phyloP scores from a whole-genome alignment of 1,284 basidiomycete genomes.

The Heterobasidion irregulare region DNA sequence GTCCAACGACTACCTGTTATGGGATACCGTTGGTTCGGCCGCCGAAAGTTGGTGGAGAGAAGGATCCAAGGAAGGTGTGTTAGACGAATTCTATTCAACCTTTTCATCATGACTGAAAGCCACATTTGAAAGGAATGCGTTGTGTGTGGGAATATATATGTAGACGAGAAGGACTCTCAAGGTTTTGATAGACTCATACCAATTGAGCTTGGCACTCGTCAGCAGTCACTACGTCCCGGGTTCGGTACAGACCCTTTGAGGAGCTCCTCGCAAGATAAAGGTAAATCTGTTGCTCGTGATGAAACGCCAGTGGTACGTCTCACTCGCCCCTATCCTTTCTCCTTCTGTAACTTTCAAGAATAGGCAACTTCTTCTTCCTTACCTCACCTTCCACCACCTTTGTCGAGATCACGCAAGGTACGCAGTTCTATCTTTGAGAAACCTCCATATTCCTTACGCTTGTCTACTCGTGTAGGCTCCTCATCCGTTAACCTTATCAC shows the following conservation, averaged over 20 bases:
- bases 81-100: background rate
- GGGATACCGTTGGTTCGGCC: constrained; percentile 69
- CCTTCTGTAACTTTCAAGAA: background rate
- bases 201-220: constrained; percentile 12
- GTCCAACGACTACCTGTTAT: constrained; percentile 55
- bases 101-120: background rate
- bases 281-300: constrained; percentile 7
- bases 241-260: background rate
- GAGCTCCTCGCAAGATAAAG: constrained; percentile 7
- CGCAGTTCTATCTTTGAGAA: background rate
- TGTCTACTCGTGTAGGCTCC: background rate
- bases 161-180: constrained; percentile 40
- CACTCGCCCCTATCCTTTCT: background rate
- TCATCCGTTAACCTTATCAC: background rate
- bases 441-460: background rate
- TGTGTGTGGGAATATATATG: constrained; percentile 56
- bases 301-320: constrained; percentile 6
- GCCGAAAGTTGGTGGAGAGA: constrained; percentile 51
- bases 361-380: constrained; percentile 1
- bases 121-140: constrained; percentile 59
- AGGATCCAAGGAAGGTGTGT: constrained; percentile 56
- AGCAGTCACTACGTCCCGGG: background rate
- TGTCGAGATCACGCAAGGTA: background rate
- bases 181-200: constrained; percentile 42
- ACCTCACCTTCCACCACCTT: background rate